A percentile compares a stretch with the other conserved stretches of the same genome.
Evolutionary conservation across 2,329 filamentous ascomycete genomes (phyloP).

Genomic region (Aspergillus texensis): DNA sequence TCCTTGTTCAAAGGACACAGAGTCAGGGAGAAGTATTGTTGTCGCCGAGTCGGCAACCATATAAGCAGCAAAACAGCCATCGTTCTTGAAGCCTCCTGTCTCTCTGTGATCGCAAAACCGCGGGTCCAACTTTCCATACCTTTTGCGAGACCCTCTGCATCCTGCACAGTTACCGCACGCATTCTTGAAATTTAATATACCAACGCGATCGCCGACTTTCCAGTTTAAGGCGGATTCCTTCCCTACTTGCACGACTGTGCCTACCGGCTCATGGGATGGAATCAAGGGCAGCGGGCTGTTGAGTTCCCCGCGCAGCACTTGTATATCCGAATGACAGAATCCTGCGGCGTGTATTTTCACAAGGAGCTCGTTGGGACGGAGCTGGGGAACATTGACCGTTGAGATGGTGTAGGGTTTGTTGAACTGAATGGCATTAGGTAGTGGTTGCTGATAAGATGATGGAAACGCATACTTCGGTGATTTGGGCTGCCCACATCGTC

Average conservation of each 20-base stretch:
- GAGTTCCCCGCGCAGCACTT: constrained; percentile 15
- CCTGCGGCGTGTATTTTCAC: too few relatives aligned
- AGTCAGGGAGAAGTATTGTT: constrained; percentile 10
- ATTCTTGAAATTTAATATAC: constrained; percentile 18
- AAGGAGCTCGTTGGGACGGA: too few relatives aligned
- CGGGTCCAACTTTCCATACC: constrained; percentile 2
- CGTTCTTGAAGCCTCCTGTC: constrained; percentile 11
- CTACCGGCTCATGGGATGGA: constrained; percentile 14
- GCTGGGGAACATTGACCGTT: too few relatives aligned
- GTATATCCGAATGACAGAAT: constrained; percentile 9
- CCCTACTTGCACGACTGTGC: constrained; percentile 8
- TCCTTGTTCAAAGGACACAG: constrained; percentile 15
- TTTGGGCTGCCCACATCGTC: background rate
- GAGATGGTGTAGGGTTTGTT: too few relatives aligned
- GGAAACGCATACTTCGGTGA: background rate
- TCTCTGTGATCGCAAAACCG: constrained; percentile 16
- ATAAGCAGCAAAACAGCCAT: constrained; percentile 18
- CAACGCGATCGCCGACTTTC: constrained; percentile 12
- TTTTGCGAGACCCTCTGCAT: background rate
- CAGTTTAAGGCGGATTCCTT: background rate
- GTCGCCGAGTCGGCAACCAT: constrained; percentile 15
- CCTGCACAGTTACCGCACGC: constrained; percentile 9
- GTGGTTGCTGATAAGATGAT: background rate
- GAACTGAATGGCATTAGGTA: background rate
- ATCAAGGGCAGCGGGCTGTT: constrained; percentile 10